Base-by-base conservation (phyloP, 768 basidiomycete species). In the Tylopilus felleus region DNA sequence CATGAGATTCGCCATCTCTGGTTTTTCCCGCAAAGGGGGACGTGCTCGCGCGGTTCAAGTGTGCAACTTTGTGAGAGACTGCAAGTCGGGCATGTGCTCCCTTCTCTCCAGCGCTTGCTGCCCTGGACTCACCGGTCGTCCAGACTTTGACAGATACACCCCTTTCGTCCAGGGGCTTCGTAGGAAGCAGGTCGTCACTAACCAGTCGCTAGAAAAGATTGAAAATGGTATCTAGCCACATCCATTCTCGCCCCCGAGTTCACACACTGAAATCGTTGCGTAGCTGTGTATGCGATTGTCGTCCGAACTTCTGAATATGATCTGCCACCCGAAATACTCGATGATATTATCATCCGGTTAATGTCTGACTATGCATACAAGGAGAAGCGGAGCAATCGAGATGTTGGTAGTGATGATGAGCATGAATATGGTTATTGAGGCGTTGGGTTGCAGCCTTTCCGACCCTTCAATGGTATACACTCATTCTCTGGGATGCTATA, bases 1-100 rank as follows among this genome's bases (percentile, higher is more conserved):
- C 23, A 98, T 98, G 97, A 82, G 96, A 31, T 88, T 87, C 58
- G 93, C 93, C 12, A 96, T 98, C 55, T 90, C 92, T 43, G 82
- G 88, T 43, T 82, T 93, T 39, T 74, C 83, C 3, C 80, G 78
- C 16, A 80, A 80, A 43, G 86, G 86, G 3, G 87, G 86, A 4
- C 80, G 82, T 12, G 70, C 74, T 53, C 82, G 79, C 62, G 87
- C 88, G 1, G 74, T 71, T 19, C 74, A 84, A 56, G 79, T 90
- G 7, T 86, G 88, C 62, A 72, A 72, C 16, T 89, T 92, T 64
- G 88, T 93, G 17, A 74, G 89, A 53, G 74, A 75, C 33, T 91
- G 88, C 70, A 87, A 84, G 73, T 79, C 87, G 65, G 87, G 88
- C 77, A 60, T 64, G 77, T 61, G 6, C 33, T 52, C 45, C 29